Conservation (phyloP, 805 yeast genomes). For the Saccharomycopsis babjevae region DNA sequence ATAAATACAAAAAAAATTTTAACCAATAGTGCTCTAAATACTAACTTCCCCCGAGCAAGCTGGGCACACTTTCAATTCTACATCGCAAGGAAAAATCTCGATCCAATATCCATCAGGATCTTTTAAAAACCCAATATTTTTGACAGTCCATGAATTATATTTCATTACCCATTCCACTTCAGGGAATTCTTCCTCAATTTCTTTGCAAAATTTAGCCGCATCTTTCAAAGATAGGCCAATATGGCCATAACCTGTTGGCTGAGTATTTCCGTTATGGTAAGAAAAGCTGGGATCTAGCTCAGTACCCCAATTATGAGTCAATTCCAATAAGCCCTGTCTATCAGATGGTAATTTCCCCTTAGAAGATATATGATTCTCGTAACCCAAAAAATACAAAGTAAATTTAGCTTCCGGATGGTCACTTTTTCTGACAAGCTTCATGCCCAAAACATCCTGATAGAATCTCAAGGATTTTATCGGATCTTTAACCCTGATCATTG, state of each 20-base stretch:
- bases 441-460: constrained; percentile 70
- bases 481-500: constrained; percentile 90
- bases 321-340: constrained; percentile 69
- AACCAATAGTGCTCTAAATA: not conserved
- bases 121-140: constrained; percentile 56
- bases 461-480: constrained; percentile 65
- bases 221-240: constrained; percentile 62
- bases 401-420: constrained; percentile 65
- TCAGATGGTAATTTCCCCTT: constrained; percentile 29
- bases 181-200: constrained; percentile 36
- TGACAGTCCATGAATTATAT: constrained; percentile 45
- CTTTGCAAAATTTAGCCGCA: constrained; percentile 41
- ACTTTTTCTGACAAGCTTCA: constrained; percentile 53
- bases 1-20: not conserved
- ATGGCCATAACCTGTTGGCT: constrained; percentile 81
- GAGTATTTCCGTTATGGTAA: constrained; percentile 77
- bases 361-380: constrained; percentile 26
- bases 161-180: constrained; percentile 47
- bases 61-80: constrained; percentile 7
- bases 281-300: constrained; percentile 65
- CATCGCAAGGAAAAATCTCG: constrained; percentile 48
- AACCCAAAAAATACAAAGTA: constrained; percentile 79
- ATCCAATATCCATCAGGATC: constrained; percentile 91
- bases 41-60: constrained; percentile 11
- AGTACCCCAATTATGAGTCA: constrained; percentile 95